Evolutionary conservation across 2,329 filamentous ascomycete species (phyloP).

Genomic region (Trichoderma polysporum): DNA sequence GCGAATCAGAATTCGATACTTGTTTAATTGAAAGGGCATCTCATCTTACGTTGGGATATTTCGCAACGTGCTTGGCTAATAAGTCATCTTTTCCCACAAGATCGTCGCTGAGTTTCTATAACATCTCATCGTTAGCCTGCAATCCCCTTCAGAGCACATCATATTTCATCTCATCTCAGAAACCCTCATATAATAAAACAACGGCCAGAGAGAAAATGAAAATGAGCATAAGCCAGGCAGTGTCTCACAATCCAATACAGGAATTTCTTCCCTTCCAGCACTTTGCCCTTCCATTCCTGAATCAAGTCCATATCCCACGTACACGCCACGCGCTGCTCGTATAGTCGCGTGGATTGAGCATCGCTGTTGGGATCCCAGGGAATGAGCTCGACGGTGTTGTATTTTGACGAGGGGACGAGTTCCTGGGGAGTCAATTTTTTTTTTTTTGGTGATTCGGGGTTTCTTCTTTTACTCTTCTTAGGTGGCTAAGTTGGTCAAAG

Average conservation of each 20-base stretch:
- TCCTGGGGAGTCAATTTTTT: background rate
- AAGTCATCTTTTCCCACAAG: conserved; percentile 31
- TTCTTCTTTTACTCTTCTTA: too few relatives aligned
- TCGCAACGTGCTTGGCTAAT: conserved; percentile 33
- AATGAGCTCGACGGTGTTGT: conserved; percentile 33
- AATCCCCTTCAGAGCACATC: too few relatives aligned
- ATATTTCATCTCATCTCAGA: background rate
- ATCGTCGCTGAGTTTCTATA: conserved; percentile 33
- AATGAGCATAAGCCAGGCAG: background rate
- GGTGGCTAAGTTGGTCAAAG: too few relatives aligned
- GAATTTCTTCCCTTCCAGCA: conserved; percentile 36
- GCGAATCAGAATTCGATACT: background rate
- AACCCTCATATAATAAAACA: background rate
- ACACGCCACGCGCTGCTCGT: conserved; percentile 46
- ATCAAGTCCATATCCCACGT: conserved; percentile 45
- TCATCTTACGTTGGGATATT: conserved; percentile 33
- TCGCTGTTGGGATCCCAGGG: conserved; percentile 45
- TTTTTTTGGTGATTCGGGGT: background rate
- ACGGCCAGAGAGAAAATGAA: background rate
- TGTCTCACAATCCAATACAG: conserved; percentile 44
- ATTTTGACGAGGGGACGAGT: background rate
- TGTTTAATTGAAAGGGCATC: too few relatives aligned
- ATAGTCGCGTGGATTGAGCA: conserved; percentile 42
- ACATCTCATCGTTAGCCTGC: background rate
- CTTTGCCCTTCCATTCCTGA: conserved; percentile 35